phyloP scores from a whole-genome alignment of 306 rosid species.

The Lathyrus sativus region DNA sequence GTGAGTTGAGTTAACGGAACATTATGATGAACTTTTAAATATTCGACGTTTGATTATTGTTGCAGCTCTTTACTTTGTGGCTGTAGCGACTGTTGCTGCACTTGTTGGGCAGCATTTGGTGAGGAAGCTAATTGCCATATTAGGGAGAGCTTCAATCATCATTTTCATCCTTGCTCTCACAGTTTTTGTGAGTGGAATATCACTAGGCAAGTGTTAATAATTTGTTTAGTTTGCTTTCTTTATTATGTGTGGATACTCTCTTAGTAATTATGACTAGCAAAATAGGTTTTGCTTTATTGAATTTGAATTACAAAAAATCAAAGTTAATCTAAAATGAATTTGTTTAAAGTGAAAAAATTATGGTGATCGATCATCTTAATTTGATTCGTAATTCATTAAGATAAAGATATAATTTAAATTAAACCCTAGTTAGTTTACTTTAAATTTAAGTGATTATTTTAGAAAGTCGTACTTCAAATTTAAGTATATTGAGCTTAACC shows the following conservation, averaged over 20 bases:
- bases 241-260: too few relatives aligned
- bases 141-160: slow-evolving; percentile 66
- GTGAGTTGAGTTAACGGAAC: too few relatives aligned
- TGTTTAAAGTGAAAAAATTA: too few relatives aligned
- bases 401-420: too few relatives aligned
- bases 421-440: not conserved
- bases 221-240: not conserved
- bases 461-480: too few relatives aligned
- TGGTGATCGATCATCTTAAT: too few relatives aligned
- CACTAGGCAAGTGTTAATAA: slow-evolving; percentile 39
- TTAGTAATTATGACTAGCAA: too few relatives aligned
- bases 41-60: slow-evolving; percentile 11
- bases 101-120: slow-evolving; percentile 69
- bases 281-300: too few relatives aligned
- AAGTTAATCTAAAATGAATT: too few relatives aligned
- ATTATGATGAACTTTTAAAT: not conserved
- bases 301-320: too few relatives aligned
- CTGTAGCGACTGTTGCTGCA: slow-evolving; percentile 70
- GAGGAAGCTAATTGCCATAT: slow-evolving; percentile 55
- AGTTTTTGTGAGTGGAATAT: slow-evolving; percentile 61
- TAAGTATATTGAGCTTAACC: not conserved
- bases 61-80: slow-evolving; percentile 67
- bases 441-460: not conserved
- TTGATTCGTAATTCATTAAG: too few relatives aligned
- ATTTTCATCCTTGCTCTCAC: slow-evolving; percentile 72